A percentile compares a stretch with the other conserved stretches of the same genome.
These are phyloP conservation scores for Pythium brassicae DNA, from an alignment of 352 stramenopile genomes.

Conservation along the genomic window DNA sequence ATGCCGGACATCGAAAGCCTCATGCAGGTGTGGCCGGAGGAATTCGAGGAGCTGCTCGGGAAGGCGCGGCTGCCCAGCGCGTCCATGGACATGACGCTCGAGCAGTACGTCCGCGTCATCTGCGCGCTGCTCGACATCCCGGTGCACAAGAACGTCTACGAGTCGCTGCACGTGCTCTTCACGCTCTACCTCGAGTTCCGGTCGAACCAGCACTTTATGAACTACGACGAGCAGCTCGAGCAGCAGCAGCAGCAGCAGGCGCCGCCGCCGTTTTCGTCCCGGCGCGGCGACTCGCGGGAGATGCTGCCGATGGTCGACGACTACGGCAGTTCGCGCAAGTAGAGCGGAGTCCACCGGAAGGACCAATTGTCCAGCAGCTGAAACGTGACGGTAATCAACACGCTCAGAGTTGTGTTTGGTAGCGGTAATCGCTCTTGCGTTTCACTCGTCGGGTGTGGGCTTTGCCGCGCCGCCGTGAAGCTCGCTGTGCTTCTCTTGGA, in stretches of 20 bases:
- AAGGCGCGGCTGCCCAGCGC: slow-evolving; percentile 70
- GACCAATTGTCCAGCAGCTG: too few relatives aligned
- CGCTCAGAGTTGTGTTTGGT: too few relatives aligned
- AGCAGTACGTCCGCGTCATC: slow-evolving; percentile 91
- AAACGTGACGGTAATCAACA: too few relatives aligned
- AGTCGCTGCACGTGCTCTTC: slow-evolving; percentile 95
- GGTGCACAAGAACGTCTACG: slow-evolving; percentile 92
- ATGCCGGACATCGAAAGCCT: slow-evolving; percentile 95
- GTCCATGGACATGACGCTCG: slow-evolving; percentile 89
- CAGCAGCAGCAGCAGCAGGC: slow-evolving; percentile 7
- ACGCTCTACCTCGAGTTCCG: slow-evolving; percentile 91
- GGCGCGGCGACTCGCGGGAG: slow-evolving; percentile 17
- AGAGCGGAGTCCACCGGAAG: not conserved
- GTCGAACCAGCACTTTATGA: slow-evolving; percentile 93
- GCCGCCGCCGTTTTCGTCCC: slow-evolving; percentile 32
- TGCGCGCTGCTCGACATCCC: slow-evolving; percentile 95
- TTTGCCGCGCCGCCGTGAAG: slow-evolving; percentile 10
- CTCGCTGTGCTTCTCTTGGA: slow-evolving; percentile 48
- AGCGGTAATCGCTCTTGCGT: not conserved
- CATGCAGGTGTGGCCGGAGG: slow-evolving; percentile 91
- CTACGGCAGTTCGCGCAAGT: slow-evolving; percentile 42
- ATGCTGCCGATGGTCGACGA: slow-evolving; percentile 17
- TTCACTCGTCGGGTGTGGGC: not conserved
- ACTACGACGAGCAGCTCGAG: slow-evolving; percentile 59
- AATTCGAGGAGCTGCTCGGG: slow-evolving; percentile 76